Base-by-base conservation (phyloP, 2,329 filamentous ascomycete genomes). In the Penicillium janthinellum region DNA sequence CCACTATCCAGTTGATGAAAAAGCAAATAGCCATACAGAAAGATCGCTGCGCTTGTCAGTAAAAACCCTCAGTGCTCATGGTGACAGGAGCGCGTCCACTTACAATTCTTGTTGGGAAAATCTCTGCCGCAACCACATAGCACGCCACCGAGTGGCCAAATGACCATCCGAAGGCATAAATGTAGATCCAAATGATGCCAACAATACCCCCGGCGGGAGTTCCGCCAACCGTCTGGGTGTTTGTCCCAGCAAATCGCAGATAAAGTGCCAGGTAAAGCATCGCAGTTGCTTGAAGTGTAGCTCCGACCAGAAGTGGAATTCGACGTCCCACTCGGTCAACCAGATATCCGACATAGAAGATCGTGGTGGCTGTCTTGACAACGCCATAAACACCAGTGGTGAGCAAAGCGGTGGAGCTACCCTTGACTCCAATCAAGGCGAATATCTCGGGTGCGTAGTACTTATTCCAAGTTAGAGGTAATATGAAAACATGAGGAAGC, bases 381-480 rank as follows among this genome's bases (percentile, higher is more conserved):
- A 75, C 62, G 7, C 73, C 74, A 50, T 74, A 76, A 17, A 74
- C 63, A 22, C 77, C 77, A 2, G 75, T 78, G 0, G 75, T 75
- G n/a, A 79, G 64, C 0, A 79, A 66, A 11, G 53, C 66, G 4
- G 70, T 63, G 15, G 72, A 74, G 3, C 70, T 70, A 2, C 64
- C 59, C 2, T 62, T 63, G 0, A 76, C 78, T 37, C 77, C 76
- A 22, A 79, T 76, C 68, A 78, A 71, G 6, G 67, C 67, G 47
- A 79, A 79, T 12, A 79, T 78, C 53, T 77, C 70, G 1, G 76
- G 75, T 0, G 75, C 73, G 39, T 75, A 79, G 60, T 79, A 79
- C 64, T 67, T 15, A 12, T 20, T 15, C 5, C 11, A 7, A 4
- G 4, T 42, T 42, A 42, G 17, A 15, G 22, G 15, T 48, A 12